Conservation (phyloP, 495 filamentous ascomycete species). For the Xylaria curta region DNA sequence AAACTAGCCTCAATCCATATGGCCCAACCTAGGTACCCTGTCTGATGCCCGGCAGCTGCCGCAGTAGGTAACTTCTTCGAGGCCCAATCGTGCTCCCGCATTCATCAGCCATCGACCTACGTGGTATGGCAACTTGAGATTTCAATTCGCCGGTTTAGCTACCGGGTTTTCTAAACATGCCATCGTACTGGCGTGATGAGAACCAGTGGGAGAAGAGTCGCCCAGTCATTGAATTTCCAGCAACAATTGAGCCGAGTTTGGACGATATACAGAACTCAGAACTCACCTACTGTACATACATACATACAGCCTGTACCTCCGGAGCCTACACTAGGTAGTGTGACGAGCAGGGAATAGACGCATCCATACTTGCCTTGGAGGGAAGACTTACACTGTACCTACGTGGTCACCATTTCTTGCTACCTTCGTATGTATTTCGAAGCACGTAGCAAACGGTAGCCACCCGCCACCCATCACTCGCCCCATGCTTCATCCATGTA, state of each 20-base stretch:
- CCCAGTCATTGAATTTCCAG: neutral
- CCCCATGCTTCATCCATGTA: conserved; percentile 11
- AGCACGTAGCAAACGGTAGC: neutral
- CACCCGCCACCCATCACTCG: conserved; percentile 9
- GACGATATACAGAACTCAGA: conserved; percentile 7
- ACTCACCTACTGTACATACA: conserved; percentile 10
- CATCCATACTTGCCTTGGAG: conserved; percentile 6
- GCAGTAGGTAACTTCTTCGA: neutral
- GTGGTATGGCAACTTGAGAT: neutral
- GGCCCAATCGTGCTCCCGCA: neutral
- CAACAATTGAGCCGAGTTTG: conserved; percentile 5
- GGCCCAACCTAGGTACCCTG: conserved; percentile 7
- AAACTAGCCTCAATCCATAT: conserved; percentile 17
- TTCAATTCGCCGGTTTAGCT: neutral
- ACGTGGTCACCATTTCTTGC: neutral
- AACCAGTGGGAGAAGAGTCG: neutral
- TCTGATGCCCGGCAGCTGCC: conserved; percentile 7
- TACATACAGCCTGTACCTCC: neutral
- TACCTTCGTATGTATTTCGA: neutral
- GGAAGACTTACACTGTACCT: conserved; percentile 1
- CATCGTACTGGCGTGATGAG: neutral
- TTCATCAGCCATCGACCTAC: conserved; percentile 10
- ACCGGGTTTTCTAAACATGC: neutral
- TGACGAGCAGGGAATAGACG: conserved; percentile 19
- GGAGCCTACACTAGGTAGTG: conserved; percentile 10